phyloP scores from a whole-genome alignment of 805 yeast genomes.

The Komagataella ulmi region DNA sequence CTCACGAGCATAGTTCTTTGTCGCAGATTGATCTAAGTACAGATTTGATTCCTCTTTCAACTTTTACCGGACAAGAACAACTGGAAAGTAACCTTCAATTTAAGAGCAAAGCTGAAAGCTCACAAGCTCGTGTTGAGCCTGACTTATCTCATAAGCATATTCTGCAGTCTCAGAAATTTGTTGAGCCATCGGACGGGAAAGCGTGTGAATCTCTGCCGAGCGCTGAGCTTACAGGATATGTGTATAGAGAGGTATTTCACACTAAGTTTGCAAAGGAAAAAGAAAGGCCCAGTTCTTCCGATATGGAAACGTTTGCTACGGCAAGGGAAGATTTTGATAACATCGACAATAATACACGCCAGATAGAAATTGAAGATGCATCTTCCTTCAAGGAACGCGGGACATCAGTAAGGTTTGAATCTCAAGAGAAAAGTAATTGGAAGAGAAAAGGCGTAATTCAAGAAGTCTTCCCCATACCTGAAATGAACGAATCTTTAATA shows the following conservation, averaged over 20 bases:
- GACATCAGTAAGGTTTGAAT: background rate
- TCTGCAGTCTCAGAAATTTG: no score
- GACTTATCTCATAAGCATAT: background rate
- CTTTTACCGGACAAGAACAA: background rate
- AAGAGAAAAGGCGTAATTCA: background rate
- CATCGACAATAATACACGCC: background rate
- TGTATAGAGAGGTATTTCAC: background rate
- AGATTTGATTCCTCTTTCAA: background rate
- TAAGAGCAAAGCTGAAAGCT: background rate
- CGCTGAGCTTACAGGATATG: background rate
- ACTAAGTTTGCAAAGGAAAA: background rate
- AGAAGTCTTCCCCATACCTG: background rate
- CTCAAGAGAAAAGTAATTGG: background rate
- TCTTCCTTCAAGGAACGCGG: background rate
- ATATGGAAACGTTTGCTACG: background rate
- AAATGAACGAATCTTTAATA: background rate
- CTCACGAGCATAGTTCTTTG: background rate
- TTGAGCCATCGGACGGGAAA: background rate
- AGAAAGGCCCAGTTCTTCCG: background rate
- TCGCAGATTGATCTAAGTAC: background rate
- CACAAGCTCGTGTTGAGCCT: background rate
- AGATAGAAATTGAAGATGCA: background rate
- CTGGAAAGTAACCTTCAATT: background rate
- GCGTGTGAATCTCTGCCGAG: background rate
- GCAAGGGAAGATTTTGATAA: background rate